Evolutionary conservation across 495 filamentous ascomycete genomes (phyloP), one percentile per base, ranked within the genome.

Genomic region (Rostrohypoxylon terebratum): DNA sequence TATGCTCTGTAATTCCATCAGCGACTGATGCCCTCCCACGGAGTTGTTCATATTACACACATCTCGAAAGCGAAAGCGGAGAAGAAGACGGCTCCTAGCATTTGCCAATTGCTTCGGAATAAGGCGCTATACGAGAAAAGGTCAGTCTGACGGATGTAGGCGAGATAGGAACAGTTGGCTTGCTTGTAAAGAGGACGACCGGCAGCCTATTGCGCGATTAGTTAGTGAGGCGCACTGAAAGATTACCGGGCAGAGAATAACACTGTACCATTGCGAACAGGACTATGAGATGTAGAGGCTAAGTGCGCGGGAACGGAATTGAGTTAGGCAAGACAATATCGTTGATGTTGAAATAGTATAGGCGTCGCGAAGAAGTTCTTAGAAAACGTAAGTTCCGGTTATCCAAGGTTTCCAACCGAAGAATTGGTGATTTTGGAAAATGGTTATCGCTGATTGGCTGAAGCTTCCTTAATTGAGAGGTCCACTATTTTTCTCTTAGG

Each of bases 21-120:
- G 75, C 68, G 58, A 61, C 28, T 38, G 23, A 34, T 20, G 34
- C 48, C 65, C 34, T 54, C 31, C 40, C 20, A 18, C 48, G 20
- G 11, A 42, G 25, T 33, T 48, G 50, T 50, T 36, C 38, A 44
- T 20, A 59, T 36, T 16, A 83, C 92, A 64, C 87, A 99, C 96
- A 98, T 87, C 85, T 98, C 92, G 78, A 97, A 95, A 59, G 87
- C 92, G 80, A 99, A 99, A 65, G 94, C 96, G 59, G 88, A 84
- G 68, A 82, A 86, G 82, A 99, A 98, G 76, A 98, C 92, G 38
- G 87, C 85, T 57, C 90, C 93, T 66, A 99, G 86, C 86, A 95
- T 97, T 80, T 90, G 84, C 68, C 87, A 88, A 85, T 99, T 98
- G 77, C 85, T 88, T 79, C 91, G 90, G 85, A 98, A 90, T 74